phyloP scores from a whole-genome alignment of 257 asterid genomes.

The Osmanthus fragrans region DNA sequence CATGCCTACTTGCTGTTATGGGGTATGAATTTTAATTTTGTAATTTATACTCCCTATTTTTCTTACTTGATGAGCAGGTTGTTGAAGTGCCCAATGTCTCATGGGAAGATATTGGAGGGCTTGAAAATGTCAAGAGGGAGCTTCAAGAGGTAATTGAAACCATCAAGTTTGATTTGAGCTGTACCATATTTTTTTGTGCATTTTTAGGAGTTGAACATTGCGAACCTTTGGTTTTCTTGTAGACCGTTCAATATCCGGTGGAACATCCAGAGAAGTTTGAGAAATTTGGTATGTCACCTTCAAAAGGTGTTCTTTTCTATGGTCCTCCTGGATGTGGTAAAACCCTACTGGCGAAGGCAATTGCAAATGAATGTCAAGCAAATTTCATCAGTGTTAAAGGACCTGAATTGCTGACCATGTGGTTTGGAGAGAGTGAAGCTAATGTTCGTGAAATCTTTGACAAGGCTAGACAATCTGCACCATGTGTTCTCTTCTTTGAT shows the following conservation, averaged over 20 bases:
- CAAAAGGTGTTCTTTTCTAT: slow-evolving; percentile 68
- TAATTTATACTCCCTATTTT: too few species aligned
- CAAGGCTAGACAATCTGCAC: slow-evolving; percentile 65
- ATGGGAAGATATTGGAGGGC: slow-evolving; percentile 54
- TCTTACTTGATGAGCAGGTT: slow-evolving; percentile 25
- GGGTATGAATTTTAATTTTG: too few species aligned
- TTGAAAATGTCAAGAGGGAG: slow-evolving; percentile 51
- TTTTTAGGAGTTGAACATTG: too few species aligned
- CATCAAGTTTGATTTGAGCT: not conserved
- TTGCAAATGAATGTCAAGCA: slow-evolving; percentile 72
- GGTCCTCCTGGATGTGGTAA: slow-evolving; percentile 80
- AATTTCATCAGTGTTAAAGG: slow-evolving; percentile 66
- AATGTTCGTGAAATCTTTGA: slow-evolving; percentile 70
- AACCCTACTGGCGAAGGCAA: slow-evolving; percentile 67
- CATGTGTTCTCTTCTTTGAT: slow-evolving; percentile 64
- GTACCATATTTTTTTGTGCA: too few species aligned
- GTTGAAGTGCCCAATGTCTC: slow-evolving; percentile 53
- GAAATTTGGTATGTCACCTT: slow-evolving; percentile 71
- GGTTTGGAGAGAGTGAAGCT: slow-evolving; percentile 78
- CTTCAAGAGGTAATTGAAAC: slow-evolving; percentile 44
- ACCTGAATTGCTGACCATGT: slow-evolving; percentile 69
- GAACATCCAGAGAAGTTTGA: slow-evolving; percentile 71
- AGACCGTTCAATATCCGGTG: slow-evolving; percentile 71
- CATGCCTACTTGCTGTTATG: too few species aligned
- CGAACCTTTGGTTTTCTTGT: too few species aligned